Base-by-base conservation (phyloP, 1,139 yeast species). In the Saccharomyces hybrid region DNA sequence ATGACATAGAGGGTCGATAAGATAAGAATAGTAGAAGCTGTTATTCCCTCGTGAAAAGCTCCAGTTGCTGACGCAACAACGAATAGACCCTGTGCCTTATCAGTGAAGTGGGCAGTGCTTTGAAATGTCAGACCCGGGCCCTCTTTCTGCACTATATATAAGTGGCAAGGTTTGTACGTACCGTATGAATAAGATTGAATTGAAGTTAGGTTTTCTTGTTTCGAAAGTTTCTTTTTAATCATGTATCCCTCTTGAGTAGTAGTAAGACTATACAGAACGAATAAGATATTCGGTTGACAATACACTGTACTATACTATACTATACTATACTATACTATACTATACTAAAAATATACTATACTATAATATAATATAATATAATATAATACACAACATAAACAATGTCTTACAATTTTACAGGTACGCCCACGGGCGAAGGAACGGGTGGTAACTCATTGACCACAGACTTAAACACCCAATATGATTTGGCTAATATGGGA, bases 361-460 rank as follows among this genome's bases (percentile, higher is more conserved):
- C 3, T 26, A 44, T 44, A 44, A 20, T 20, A 20, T 20, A 20
- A 20, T 20, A 20, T 20, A 20, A 20, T 20, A 20, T 20, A 20
- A 20, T 20, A 20, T 20, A 20, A 20, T 20, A 44, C 32, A 44
- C 16, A 32, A 44, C 14, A 4, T 50, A 6, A 47, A 62, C 38
- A 51, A 69, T 69, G 73, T 64, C 73, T 41, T 69, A 62, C 51
- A 60, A 65, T 56, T 63, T 66, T 46, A 64, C 69, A 42, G 70
- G 74, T n/a, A 75, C 76, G 41, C 73, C 78, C 53, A 80, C 85
- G 27, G 83, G 76, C 51, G 71, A 74, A 20, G 85, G 85, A 50
- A 81, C 88, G 56, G 96, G 96, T 58, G 96, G 96, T 60, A 83
- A 89, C 73, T 82, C 89, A 46, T 75, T 87, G 67, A 79, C 81